Evolutionary conservation across 2,329 filamentous ascomycete genomes (phyloP).

Genomic region (Diaporthe velutina): DNA sequence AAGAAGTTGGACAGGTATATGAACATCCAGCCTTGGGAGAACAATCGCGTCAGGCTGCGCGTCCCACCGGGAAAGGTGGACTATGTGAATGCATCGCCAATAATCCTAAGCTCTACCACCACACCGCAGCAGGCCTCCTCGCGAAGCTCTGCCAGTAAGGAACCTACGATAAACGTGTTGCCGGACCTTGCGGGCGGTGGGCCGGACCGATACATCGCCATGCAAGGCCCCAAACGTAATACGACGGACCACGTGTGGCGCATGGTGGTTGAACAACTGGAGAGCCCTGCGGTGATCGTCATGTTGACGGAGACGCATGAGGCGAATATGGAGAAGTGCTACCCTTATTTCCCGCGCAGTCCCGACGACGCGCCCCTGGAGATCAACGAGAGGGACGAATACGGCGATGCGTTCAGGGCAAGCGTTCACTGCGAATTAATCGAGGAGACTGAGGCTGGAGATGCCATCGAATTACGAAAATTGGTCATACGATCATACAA

Average conservation of each 20-base stretch:
- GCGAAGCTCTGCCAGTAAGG: constrained; percentile 1
- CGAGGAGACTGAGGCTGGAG: constrained; percentile 66
- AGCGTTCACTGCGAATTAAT: constrained; percentile 76
- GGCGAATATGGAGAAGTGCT: constrained; percentile 83
- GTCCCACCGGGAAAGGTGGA: constrained; percentile 81
- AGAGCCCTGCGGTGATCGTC: constrained; percentile 83
- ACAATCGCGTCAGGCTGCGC: constrained; percentile 84
- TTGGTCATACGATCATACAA: constrained; percentile 67
- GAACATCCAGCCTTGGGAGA: constrained; percentile 91
- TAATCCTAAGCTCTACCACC: constrained; percentile 64
- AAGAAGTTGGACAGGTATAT: constrained; percentile 83
- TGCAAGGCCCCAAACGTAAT: constrained; percentile 86
- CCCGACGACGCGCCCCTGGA: constrained; percentile 64
- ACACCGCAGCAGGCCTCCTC: constrained; percentile 44
- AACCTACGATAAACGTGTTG: not conserved
- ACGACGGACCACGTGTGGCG: constrained; percentile 91
- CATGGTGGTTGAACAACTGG: constrained; percentile 87
- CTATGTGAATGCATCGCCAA: constrained; percentile 87
- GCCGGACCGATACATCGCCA: constrained; percentile 83
- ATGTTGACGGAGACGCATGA: constrained; percentile 96
- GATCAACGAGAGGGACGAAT: constrained; percentile 74
- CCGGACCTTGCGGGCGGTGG: constrained; percentile 44
- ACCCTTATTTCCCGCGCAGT: constrained; percentile 82
- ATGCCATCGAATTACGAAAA: constrained; percentile 80
- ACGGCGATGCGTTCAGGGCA: constrained; percentile 76